phyloP scores from a whole-genome alignment of 2,329 filamentous ascomycete species.

The Karstenula rhodostoma region DNA sequence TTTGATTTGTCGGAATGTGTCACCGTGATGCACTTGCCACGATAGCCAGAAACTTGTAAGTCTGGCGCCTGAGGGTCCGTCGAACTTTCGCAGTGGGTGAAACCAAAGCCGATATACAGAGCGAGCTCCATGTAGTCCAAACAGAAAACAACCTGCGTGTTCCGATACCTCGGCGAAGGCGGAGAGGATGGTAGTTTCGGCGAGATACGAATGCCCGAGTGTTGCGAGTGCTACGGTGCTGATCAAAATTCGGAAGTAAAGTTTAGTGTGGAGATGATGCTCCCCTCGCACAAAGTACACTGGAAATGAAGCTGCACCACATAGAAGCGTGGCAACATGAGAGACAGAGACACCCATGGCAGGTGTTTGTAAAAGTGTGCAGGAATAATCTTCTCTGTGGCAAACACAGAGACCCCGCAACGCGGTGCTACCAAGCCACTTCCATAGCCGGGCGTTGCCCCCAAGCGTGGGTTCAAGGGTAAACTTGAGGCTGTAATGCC shows the following conservation, averaged over 20 bases:
- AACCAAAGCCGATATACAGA: constrained; percentile 9
- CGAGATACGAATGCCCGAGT: neutral
- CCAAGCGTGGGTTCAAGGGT: too few species aligned
- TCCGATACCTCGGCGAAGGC: neutral
- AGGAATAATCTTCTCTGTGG: neutral
- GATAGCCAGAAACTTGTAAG: constrained; percentile 19
- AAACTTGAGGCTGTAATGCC: too few species aligned
- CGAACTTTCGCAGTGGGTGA: constrained; percentile 15
- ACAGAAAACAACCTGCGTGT: neutral
- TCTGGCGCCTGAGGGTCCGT: constrained; percentile 7
- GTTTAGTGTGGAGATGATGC: neutral
- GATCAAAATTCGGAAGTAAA: neutral
- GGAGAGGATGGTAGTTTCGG: neutral
- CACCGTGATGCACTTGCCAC: constrained; percentile 1
- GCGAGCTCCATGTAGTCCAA: neutral
- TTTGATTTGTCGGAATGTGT: constrained; percentile 11
- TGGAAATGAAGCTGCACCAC: neutral
- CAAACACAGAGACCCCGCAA: neutral
- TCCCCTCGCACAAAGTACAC: neutral
- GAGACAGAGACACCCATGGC: neutral
- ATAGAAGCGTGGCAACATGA: neutral
- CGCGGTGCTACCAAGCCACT: neutral
- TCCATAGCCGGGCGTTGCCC: neutral
- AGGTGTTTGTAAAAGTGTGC: neutral
- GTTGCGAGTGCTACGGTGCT: neutral